Evolutionary conservation across 1,139 yeast genomes (phyloP).

Genomic region (Kodamaea sp.): DNA sequence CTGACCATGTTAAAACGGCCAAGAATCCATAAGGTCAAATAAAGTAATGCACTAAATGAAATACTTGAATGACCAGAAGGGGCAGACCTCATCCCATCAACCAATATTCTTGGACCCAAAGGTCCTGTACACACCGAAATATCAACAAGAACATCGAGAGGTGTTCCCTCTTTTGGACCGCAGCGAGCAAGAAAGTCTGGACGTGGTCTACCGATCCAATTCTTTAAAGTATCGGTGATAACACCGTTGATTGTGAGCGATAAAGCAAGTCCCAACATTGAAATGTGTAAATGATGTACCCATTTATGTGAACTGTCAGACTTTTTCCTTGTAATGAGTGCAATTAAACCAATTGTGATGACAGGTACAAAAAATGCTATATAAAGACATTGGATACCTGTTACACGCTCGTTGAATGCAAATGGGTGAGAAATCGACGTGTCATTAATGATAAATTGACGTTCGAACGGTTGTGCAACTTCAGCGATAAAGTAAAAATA

Average conservation of each 20-base stretch:
- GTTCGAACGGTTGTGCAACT: slow-evolving; percentile 25
- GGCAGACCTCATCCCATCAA: slow-evolving; percentile 46
- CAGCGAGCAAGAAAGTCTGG: slow-evolving; percentile 80
- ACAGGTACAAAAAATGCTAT: slow-evolving; percentile 41
- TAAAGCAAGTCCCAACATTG: slow-evolving; percentile 50
- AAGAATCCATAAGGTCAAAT: slow-evolving; percentile 52
- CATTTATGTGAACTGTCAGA: slow-evolving; percentile 3
- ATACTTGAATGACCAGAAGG: slow-evolving; percentile 48
- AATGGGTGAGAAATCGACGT: slow-evolving; percentile 66
- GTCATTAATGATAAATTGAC: slow-evolving; percentile 24
- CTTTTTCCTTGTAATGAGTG: slow-evolving; percentile 24
- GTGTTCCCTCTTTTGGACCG: slow-evolving; percentile 41
- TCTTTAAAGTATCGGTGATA: slow-evolving; percentile 63
- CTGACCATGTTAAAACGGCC: slow-evolving; percentile 47
- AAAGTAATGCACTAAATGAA: slow-evolving; percentile 39
- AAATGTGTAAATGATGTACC: slow-evolving; percentile 40
- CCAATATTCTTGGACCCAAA: slow-evolving; percentile 25
- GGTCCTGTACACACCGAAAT: slow-evolving; percentile 42
- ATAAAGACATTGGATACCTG: slow-evolving; percentile 29
- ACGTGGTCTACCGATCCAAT: slow-evolving; percentile 75
- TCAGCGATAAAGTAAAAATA: slow-evolving; percentile 38
- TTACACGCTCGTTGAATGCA: slow-evolving; percentile 61
- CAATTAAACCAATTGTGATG: slow-evolving; percentile 27
- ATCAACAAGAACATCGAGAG: slow-evolving; percentile 36
- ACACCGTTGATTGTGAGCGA: slow-evolving; percentile 43